Evolutionary conservation across 768 basidiomycete genomes (phyloP), one percentile per base, ranked within the genome.

Genomic region (Lentinula lateritia): DNA sequence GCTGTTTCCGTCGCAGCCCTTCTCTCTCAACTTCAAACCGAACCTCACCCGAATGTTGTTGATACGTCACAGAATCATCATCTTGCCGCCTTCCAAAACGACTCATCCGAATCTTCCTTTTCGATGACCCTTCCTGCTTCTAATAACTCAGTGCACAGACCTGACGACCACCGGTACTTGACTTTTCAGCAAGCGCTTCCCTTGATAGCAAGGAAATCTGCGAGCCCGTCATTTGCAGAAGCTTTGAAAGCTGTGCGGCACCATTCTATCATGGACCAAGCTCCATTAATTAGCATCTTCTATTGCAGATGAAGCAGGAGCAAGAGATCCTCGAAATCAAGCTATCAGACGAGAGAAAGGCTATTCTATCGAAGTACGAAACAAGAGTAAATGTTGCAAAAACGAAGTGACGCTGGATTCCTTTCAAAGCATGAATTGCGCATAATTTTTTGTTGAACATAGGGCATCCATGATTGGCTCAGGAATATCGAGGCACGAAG

Each of bases 101-200:
- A 48, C 23, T 10, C 46, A 48, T n/a, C 18, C 9, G 18, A 20
- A 20, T 20, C 18, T 48, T 48, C 46, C 10, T 18, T 23, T 8
- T 23, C 46, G 9, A 23, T 48, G 15, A 43, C 61, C 68, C 35
- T 50, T 61, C 23, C 42, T 58, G 23, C 15, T 50, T 32, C 46
- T 45, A 16, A 52, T 39, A 34, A 7, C 50, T 38, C 15, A 36
- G 3, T 18, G 28, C 48, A 13, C 32, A 36, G 38, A 60, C 45
- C 50, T 42, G 58, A 77, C 46, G 80, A 86, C 64, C 63, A 80
- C 54, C 81, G 78, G 58, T 71, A 71, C 23, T 73, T 81, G 62
- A 80, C 85, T 34, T 92, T 90, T 69, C 87, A 86, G 64, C 86
- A 92, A 65, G 81, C 90, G 0, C 76, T 93, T 32, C 84, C 89